Evolutionary conservation across 225 moss, liverwort and hornwort species (phyloP).

Genomic region (Rhytidiadelphus loreus): DNA sequence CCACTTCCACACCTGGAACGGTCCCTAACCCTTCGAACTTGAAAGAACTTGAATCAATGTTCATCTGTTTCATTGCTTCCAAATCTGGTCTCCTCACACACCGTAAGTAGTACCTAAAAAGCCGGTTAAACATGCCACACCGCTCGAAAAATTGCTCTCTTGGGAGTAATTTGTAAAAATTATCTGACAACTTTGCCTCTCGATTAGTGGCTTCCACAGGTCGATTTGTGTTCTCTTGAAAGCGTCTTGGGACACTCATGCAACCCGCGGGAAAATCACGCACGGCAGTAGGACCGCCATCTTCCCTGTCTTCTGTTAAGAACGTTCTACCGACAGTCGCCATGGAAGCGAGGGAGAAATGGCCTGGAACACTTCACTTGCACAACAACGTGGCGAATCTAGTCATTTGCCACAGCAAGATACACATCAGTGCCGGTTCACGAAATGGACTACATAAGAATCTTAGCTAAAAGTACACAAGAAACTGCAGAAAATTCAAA

Average conservation of each 20-base stretch:
- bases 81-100: not conserved
- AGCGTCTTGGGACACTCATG: not conserved
- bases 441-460: not conserved
- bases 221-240: not conserved
- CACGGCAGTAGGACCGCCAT: not conserved
- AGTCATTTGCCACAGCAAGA: not conserved
- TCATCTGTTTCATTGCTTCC: not conserved
- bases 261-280: not conserved
- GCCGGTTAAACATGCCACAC: not conserved
- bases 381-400: not conserved
- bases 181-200: not conserved
- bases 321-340: not conserved
- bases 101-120: not conserved
- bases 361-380: not conserved
- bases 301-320: not conserved
- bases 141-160: not conserved
- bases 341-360: not conserved
- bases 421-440: not conserved
- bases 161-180: not conserved
- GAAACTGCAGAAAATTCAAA: not conserved
- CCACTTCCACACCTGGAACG: slow-evolving; percentile 19
- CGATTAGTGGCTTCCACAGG: not conserved
- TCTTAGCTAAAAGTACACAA: not conserved
- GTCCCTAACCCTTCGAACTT: not conserved
- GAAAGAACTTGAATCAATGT: not conserved